A percentile compares a stretch with the other conserved stretches of the same genome.
Conservation (phyloP, 1,284 basidiomycete species). For the Moesziomyces sp. region DNA sequence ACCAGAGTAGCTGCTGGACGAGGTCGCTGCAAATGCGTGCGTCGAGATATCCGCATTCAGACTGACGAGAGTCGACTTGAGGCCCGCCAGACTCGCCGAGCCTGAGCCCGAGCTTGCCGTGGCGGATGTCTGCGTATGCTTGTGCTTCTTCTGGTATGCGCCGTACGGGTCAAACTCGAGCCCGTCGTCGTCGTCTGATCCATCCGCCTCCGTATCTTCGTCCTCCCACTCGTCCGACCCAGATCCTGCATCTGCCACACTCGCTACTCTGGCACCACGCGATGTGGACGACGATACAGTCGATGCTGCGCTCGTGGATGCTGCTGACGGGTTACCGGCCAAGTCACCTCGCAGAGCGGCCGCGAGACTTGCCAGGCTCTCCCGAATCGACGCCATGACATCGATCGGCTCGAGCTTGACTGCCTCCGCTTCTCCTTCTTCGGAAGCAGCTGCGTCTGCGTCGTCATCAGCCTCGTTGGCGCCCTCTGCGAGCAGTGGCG, state of each 20-base stretch:
- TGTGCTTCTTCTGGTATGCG: constrained; percentile 46
- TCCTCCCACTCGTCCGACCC: constrained; percentile 48
- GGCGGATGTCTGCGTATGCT: constrained; percentile 39
- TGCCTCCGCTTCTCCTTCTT: constrained; percentile 1
- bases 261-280: constrained; percentile 12
- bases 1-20: constrained; percentile 2
- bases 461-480: constrained; percentile 17
- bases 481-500: constrained; percentile 18
- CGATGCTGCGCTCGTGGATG: not conserved
- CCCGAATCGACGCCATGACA: constrained; percentile 49
- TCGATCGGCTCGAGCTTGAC: constrained; percentile 55
- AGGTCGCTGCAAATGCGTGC: constrained; percentile 30
- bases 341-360: constrained; percentile 36
- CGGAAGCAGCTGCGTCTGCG: constrained; percentile 5
- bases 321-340: constrained; percentile 5
- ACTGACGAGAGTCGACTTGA: constrained; percentile 32
- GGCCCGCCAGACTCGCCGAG: constrained; percentile 9
- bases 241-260: constrained; percentile 44
- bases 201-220: constrained; percentile 17
- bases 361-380: constrained; percentile 49
- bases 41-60: constrained; percentile 46
- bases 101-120: not conserved
- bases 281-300: not conserved
- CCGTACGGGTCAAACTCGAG: constrained; percentile 58
- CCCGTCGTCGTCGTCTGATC: constrained; percentile 38